Percentiles rank a stretch among this genome's conserved stretches.
These are phyloP conservation scores for Brassica nigra DNA, from an alignment of 345 rosid genomes.

Conservation along the genomic window DNA sequence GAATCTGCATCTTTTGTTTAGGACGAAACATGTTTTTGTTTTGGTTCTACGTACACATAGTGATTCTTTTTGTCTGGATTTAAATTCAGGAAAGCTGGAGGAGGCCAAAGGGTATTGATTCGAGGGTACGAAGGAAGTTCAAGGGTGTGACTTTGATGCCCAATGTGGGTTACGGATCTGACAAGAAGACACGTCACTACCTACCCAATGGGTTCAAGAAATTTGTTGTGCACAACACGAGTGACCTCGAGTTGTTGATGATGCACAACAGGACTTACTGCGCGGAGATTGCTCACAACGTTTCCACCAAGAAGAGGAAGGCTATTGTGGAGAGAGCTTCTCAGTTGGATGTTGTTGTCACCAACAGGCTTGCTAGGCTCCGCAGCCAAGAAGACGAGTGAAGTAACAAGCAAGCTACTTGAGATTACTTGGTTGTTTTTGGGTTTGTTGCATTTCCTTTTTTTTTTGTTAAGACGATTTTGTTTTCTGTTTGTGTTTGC, in stretches of 20 bases:
- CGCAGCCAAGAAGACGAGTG: slow-evolving; percentile 83
- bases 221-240: slow-evolving; percentile 70
- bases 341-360: slow-evolving; percentile 73
- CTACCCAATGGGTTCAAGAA: slow-evolving; percentile 90
- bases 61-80: not conserved
- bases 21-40: not conserved
- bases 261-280: slow-evolving; percentile 95
- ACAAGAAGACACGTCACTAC: slow-evolving; percentile 79
- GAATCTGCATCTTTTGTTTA: not conserved
- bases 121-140: slow-evolving; percentile 80
- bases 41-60: not conserved
- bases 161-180: slow-evolving; percentile 77
- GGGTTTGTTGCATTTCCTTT: slow-evolving; percentile 8
- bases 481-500: not conserved
- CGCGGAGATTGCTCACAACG: slow-evolving; percentile 84
- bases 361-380: slow-evolving; percentile 77
- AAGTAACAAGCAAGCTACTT: slow-evolving; percentile 17
- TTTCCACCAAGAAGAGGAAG: slow-evolving; percentile 79
- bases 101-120: slow-evolving; percentile 86
- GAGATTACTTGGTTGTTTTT: slow-evolving; percentile 10
- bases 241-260: slow-evolving; percentile 81
- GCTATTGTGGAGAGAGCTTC: slow-evolving; percentile 82
- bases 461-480: slow-evolving; percentile 24
- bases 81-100: slow-evolving; percentile 67
- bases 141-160: slow-evolving; percentile 83